Conservation (phyloP, 139 green algal genomes). For the Coccomyxa sp. region DNA sequence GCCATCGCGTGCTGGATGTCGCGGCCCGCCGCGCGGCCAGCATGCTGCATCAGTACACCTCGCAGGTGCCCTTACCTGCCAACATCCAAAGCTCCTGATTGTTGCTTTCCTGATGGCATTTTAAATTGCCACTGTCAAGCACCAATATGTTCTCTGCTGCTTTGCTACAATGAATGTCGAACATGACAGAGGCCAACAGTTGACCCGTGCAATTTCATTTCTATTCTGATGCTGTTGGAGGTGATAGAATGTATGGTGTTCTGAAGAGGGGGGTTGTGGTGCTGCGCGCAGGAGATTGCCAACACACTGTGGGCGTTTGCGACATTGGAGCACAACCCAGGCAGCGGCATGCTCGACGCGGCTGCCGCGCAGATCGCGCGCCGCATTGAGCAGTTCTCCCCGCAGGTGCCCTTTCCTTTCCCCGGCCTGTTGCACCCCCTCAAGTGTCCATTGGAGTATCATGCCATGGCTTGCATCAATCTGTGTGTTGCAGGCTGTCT, state of each 20-base stretch:
- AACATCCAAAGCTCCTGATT: no score
- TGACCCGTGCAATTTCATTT: background rate
- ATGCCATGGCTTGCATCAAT: background rate
- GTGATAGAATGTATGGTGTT: background rate
- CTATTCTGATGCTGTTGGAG: background rate
- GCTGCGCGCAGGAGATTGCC: constrained; percentile 32
- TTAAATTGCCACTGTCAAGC: no score
- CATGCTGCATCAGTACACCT: constrained; percentile 43
- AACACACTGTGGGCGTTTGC: constrained; percentile 42
- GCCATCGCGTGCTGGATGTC: constrained; percentile 27
- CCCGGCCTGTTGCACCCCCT: background rate
- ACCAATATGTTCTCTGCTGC: no score
- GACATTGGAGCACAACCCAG: constrained; percentile 34
- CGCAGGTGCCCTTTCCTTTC: constrained; percentile 4
- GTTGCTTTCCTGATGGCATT: no score
- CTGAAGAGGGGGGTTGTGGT: no score
- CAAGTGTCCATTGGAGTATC: background rate
- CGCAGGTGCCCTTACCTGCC: constrained; percentile 12
- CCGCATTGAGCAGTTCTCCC: constrained; percentile 25
- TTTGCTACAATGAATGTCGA: no score
- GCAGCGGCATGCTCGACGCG: constrained; percentile 18
- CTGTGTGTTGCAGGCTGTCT: background rate
- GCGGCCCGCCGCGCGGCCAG: constrained; percentile 16
- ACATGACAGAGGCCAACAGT: no score
- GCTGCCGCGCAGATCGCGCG: constrained; percentile 21